Base-by-base conservation (phyloP, 352 stramenopile species). In the Globisporangium takayamanum region DNA sequence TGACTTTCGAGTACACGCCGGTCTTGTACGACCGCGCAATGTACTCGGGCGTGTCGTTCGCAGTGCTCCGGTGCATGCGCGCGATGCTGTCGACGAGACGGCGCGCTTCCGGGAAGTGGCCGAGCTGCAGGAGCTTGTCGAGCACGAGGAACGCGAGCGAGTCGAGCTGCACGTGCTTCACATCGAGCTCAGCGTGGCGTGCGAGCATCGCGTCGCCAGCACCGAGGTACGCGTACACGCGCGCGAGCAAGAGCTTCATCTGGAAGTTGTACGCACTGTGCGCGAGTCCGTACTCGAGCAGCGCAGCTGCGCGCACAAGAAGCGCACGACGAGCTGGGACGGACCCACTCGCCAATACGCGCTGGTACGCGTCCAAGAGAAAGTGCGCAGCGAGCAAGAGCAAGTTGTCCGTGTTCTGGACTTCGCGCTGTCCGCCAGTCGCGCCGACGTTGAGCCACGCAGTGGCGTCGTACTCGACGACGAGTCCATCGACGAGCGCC, bases 181-280 rank as follows among this genome's bases (percentile, higher is more conserved):
- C 67, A 55, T 95, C 83, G 12, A 95, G 72, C 57, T 93, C 84
- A 10, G 69, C 68, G 62, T 94, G 81, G 33, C 80, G 77, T 18
- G 47, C 62, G 22, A 89, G 62, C 74, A 94, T 87, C 2, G 82
- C 78, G 6, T 78, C 62, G 18, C 73, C 73, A 11, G 81, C 80
- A n/a, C 74, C 82, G 20, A 95, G 53, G 44, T 87, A 88, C 10
- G 66, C 78, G 61, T 95, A 95, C 28, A 95, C 67, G 22, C 79
- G 85, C 26, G 73, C 86, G 36, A 95, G 68, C 12, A 93, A 63
- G n/a, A 95, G 70, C 69, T 93, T 93, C 83, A 95, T 93, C 70
- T 95, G 85, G 63, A 95, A 95, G 59, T 95, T 95, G 76, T 92
- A 95, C 30, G 78, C 72, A 54, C 85, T 95, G 50, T 86, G 81